Evolutionary conservation across 768 basidiomycete genomes (phyloP), one percentile per base, ranked within the genome.

Genomic region (Boletus vermiculosoides): DNA sequence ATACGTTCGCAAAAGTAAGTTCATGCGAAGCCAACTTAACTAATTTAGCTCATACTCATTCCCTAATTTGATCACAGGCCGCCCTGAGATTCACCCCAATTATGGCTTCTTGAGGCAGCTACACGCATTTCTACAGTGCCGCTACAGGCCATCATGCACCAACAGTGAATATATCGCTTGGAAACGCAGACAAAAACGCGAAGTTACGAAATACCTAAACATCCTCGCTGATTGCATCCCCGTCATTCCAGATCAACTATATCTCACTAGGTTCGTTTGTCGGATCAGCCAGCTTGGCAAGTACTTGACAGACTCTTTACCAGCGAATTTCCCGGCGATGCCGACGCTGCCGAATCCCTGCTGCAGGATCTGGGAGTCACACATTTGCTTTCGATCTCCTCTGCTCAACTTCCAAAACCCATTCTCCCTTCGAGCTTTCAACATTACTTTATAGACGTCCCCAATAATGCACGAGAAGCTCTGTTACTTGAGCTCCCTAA

Each of bases 91-190:
- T 40, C 72, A 71, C 37, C 77, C 77, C 9, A 78, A 78, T 41
- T 78, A 74, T 56, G 77, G 77, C 36, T 87, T 87, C 63, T 66
- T 83, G 64, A 84, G 77, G 58, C 85, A 87, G 57, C 76, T 87
- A 22, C 75, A 83, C 39, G 71, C 74, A 1, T 87, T 85, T 58
- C 74, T 70, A 28, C 75, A 78, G 12, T 85, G 84, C 59, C 69
- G 73, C 40, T 84, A 79, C 62, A 68, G 73, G 22, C 78, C 81
- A 0, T 75, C 73, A 1, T 73, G 72, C 25, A 65, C 69, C 0
- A 75, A 82, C 56, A 54, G 72, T 3, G 73, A 71, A 20, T 87
- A 87, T 57, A 75, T 76, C 5, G 68, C 78, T n/a, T 87, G 85
- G 85, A 83, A 80, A 63, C 78, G 82, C 13, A 72, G 76, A 31